Evolutionary conservation across 306 rosid genomes (phyloP).

Genomic region (Vigna nakashimae): DNA sequence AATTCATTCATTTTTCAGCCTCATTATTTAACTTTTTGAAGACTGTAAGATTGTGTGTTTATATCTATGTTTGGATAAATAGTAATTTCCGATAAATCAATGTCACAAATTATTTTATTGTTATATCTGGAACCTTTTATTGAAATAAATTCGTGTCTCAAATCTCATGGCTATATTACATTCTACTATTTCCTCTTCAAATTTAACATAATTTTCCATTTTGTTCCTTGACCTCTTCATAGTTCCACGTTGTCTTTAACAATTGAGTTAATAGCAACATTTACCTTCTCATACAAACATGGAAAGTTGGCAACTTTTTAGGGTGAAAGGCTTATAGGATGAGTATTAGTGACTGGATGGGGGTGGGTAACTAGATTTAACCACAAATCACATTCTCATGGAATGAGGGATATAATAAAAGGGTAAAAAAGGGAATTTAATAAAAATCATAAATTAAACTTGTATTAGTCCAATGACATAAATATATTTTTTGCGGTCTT

Average conservation of each 20-base stretch:
- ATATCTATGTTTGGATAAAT: slow-evolving; percentile 20
- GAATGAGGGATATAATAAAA: background rate
- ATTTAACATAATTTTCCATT: background rate
- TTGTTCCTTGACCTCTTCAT: slow-evolving; percentile 11
- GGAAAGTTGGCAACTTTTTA: background rate
- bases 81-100: background rate
- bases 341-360: slow-evolving; percentile 2
- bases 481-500: no score
- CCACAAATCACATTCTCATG: background rate
- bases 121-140: background rate
- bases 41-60: slow-evolving; percentile 28
- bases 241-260: background rate
- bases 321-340: background rate
- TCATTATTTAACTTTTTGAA: background rate
- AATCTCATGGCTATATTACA: background rate
- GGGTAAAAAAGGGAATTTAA: no score
- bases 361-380: background rate
- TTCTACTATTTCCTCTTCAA: slow-evolving; percentile 2
- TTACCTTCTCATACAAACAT: background rate
- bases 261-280: background rate
- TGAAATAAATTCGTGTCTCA: slow-evolving; percentile 1
- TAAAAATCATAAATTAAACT: no score
- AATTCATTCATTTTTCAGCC: background rate
- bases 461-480: no score
- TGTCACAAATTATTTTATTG: background rate